Evolutionary conservation across 805 yeast genomes (phyloP).

Genomic region (Candida boleticola): DNA sequence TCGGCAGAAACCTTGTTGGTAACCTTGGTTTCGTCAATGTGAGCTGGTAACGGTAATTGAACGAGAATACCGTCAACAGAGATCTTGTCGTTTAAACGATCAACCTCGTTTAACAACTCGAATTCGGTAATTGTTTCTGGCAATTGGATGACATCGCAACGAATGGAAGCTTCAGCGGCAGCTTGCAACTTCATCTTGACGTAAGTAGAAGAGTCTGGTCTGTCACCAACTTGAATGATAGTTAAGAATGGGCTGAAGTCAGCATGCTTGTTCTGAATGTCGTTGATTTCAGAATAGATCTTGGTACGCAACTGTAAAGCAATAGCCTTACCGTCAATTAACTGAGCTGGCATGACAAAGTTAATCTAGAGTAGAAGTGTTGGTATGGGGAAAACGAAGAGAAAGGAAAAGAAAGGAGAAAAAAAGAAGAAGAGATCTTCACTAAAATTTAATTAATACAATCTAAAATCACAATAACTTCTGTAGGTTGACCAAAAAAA

Average conservation of each 20-base stretch:
- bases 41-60: constrained; percentile 75
- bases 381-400: not conserved
- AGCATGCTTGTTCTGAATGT: constrained; percentile 44
- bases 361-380: too few species aligned
- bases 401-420: constrained; percentile 5
- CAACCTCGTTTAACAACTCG: constrained; percentile 53
- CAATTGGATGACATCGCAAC: constrained; percentile 58
- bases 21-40: constrained; percentile 62
- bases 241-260: constrained; percentile 63
- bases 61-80: constrained; percentile 70
- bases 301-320: constrained; percentile 38
- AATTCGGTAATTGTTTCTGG: constrained; percentile 56
- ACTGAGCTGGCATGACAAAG: constrained; percentile 29
- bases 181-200: constrained; percentile 80
- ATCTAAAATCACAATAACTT: too few species aligned
- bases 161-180: constrained; percentile 65
- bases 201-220: constrained; percentile 80
- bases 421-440: constrained; percentile 3
- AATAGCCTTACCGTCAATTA: constrained; percentile 46
- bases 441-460: not conserved
- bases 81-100: constrained; percentile 54
- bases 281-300: constrained; percentile 39
- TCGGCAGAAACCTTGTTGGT: constrained; percentile 64
- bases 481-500: too few species aligned
- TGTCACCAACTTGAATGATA: constrained; percentile 73